These are phyloP conservation scores for Eimeria acervulina DNA, from an alignment of 169 alveolate species.

Conservation along the genomic window DNA sequence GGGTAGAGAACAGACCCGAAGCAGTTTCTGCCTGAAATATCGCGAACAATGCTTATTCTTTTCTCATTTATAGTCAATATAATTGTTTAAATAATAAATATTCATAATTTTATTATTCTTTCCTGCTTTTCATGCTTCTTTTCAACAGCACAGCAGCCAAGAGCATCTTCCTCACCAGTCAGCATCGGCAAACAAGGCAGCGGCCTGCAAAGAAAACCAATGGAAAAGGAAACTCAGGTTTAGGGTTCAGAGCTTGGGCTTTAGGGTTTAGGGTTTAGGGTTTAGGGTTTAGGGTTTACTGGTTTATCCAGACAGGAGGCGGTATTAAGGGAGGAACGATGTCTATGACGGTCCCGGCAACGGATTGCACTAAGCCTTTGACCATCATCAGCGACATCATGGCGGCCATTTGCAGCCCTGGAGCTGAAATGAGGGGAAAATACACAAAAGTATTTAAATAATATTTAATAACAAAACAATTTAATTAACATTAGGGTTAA, in stretches of 20 bases:
- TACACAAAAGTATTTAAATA: neutral
- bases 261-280: slow-evolving; percentile 11
- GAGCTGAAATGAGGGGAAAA: slow-evolving; percentile 82
- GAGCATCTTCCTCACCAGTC: slow-evolving; percentile 85
- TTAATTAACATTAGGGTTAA: no score
- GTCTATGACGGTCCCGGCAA: slow-evolving; percentile 89
- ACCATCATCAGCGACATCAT: slow-evolving; percentile 89
- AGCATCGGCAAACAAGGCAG: slow-evolving; percentile 94
- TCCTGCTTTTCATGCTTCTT: neutral
- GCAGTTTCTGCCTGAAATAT: slow-evolving; percentile 87
- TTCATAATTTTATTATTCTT: neutral
- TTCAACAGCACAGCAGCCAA: neutral
- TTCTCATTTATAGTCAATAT: no score
- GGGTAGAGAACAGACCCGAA: slow-evolving; percentile 92
- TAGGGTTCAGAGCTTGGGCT: neutral
- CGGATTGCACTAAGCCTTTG: slow-evolving; percentile 90
- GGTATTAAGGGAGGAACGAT: slow-evolving; percentile 92
- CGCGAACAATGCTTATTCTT: no score
- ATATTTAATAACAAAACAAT: neutral
- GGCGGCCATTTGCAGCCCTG: slow-evolving; percentile 89
- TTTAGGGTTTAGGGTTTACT: slow-evolving; percentile 23
- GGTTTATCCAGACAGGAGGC: slow-evolving; percentile 86
- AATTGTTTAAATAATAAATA: neutral
- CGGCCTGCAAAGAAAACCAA: slow-evolving; percentile 84
- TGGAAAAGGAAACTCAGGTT: neutral